phyloP scores from a whole-genome alignment of 1,284 basidiomycete species.

The Moesziomyces sp. region DNA sequence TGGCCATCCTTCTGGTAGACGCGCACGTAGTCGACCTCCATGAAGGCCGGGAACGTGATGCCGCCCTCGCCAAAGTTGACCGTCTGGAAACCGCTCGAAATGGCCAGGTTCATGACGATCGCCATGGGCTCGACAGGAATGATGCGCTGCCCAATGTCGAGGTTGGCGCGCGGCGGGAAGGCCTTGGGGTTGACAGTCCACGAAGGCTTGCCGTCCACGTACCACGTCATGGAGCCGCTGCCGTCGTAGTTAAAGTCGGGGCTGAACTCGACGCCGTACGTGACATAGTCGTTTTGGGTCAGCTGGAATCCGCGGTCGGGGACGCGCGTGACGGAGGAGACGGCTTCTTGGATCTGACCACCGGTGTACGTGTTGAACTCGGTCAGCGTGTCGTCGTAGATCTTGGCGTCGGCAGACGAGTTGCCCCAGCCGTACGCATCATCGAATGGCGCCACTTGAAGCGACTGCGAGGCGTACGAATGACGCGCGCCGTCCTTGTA shows the following conservation, averaged over 20 bases:
- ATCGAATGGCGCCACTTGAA: slow-evolving; percentile 67
- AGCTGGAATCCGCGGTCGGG: slow-evolving; percentile 57
- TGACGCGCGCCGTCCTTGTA: slow-evolving; percentile 45
- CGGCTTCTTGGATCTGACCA: slow-evolving; percentile 64
- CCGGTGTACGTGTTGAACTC: slow-evolving; percentile 64
- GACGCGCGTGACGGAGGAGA: slow-evolving; percentile 58
- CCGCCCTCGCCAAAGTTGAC: slow-evolving; percentile 50
- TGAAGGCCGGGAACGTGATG: slow-evolving; percentile 54
- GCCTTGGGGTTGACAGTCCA: slow-evolving; percentile 57
- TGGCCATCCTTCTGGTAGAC: slow-evolving; percentile 63
- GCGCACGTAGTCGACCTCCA: slow-evolving; percentile 59
- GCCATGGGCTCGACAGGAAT: slow-evolving; percentile 65
- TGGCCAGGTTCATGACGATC: slow-evolving; percentile 62
- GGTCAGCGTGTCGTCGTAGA: slow-evolving; percentile 52
- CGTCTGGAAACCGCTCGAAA: slow-evolving; percentile 60
- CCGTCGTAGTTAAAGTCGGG: slow-evolving; percentile 61
- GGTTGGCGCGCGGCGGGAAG: slow-evolving; percentile 26
- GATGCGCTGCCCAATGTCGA: slow-evolving; percentile 57
- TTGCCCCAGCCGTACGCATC: slow-evolving; percentile 58
- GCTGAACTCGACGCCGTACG: slow-evolving; percentile 64
- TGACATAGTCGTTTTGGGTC: slow-evolving; percentile 37
- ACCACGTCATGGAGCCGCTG: slow-evolving; percentile 61
- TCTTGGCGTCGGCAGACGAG: slow-evolving; percentile 33
- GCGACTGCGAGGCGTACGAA: slow-evolving; percentile 63
- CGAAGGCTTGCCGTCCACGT: slow-evolving; percentile 63